Evolutionary conservation across 495 filamentous ascomycete species (phyloP).

Genomic region (Neurospora hispaniola): DNA sequence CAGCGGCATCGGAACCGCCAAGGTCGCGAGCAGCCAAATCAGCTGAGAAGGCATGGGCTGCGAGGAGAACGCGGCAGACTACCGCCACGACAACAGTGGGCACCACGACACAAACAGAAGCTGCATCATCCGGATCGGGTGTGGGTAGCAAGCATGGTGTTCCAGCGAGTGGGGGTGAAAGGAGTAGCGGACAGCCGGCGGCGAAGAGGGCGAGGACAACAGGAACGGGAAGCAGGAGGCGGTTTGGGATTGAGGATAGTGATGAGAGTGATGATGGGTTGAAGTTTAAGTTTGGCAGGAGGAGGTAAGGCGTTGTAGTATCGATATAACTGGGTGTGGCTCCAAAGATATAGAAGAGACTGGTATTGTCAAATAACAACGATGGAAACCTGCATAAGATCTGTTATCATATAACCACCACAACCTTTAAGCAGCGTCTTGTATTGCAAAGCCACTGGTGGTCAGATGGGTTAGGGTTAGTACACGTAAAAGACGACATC

Average conservation of each 20-base stretch:
- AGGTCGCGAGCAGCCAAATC: constrained; percentile 20
- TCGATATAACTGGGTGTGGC: neutral
- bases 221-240: neutral
- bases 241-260: constrained; percentile 18
- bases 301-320: constrained; percentile 5
- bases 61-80: neutral
- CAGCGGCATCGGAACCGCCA: constrained; percentile 8
- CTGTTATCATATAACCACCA: neutral
- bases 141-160: constrained; percentile 27
- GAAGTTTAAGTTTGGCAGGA: constrained; percentile 37
- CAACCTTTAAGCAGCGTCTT: neutral
- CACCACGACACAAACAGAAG: neutral
- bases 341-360: neutral
- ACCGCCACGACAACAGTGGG: neutral
- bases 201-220: constrained; percentile 32
- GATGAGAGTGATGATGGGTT: constrained; percentile 44
- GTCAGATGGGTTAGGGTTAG: neutral
- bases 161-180: constrained; percentile 16
- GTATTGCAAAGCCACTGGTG: neutral
- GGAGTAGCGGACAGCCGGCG: constrained; percentile 19
- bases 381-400: neutral
- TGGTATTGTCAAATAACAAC: neutral
- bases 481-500: neutral
- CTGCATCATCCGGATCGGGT: constrained; percentile 2
- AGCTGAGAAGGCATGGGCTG: constrained; percentile 16